Evolutionary conservation across 371 early-diverging fungal genomes (phyloP), one percentile per base, ranked within the genome.

Genomic region (Lichtheimia corymbifera): DNA sequence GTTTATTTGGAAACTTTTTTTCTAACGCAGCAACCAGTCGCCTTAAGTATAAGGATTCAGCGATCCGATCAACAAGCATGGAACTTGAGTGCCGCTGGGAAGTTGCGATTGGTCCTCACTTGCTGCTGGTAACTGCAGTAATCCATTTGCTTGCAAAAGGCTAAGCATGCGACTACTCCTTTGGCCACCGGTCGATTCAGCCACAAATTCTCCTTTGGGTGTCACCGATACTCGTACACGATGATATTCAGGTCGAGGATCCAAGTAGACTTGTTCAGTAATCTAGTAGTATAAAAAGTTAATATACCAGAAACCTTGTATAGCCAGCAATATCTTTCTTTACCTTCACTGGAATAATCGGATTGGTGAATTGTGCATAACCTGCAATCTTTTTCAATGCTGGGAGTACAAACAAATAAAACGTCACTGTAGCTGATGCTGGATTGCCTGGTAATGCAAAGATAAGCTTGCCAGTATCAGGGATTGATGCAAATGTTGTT

Each of bases 361-460:
- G 77, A 59, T 77, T 73, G 50, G 71, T 66, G 24, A 73, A 75
- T 14, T 65, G 61, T 7, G 64, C 60, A 60, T 74, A 75, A 0
- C 94, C 94, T 12, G 91, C 80, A 73, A 96, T 76, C 50, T 85
- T 85, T 14, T 90, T 83, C 12, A 96, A 72, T 12, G 91, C 88
- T 0, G 97, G 96, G 3, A 94, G 71, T 0, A 91, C 95, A 83
- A 96, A 95, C 49, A 97, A 70, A 62, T 93, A 85, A 68, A 92
- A 94, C 0, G 92, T 91, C 0, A 96, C 96, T 25, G 85, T 73
- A 1, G 95, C 95, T 27, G 96, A 95, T 0, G 92, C 95, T 7
- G 96, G 96, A 67, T 97, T 97, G 0, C 97, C 97, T 0, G 97
- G 95, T 58, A 97, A 72, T 2, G 88, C 91, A 85, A 96, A 97